A percentile compares a stretch with the other conserved stretches of the same genome.
Conservation (phyloP, 2,329 filamentous ascomycete species). For the Colletotrichum theobromicola region DNA sequence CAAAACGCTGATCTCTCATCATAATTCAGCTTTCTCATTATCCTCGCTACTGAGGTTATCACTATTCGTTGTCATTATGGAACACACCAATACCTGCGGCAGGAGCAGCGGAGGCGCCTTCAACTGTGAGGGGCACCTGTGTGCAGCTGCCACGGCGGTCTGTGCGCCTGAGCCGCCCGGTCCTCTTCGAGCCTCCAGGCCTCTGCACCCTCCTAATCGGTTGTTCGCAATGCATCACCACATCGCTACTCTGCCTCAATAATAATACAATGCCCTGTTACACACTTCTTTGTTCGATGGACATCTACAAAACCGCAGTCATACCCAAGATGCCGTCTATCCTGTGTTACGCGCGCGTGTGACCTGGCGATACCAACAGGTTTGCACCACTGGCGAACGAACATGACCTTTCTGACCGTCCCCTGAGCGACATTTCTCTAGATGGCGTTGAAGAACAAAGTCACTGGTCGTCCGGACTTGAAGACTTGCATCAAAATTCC, state of each 20-base stretch:
- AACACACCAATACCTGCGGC: too few relatives aligned
- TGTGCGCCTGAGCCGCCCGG: neutral
- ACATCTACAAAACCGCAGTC: neutral
- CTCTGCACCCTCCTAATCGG: neutral
- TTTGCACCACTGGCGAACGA: neutral
- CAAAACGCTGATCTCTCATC: too few relatives aligned
- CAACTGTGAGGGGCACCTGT: neutral
- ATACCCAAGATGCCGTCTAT: neutral
- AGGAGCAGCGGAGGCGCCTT: too few relatives aligned
- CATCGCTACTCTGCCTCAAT: neutral
- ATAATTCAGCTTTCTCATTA: too few relatives aligned
- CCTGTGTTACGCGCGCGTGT: neutral
- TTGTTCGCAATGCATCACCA: neutral
- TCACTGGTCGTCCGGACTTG: neutral
- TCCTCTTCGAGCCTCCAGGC: neutral
- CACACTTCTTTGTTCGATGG: neutral
- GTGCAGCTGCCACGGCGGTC: neutral
- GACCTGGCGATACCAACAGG: neutral
- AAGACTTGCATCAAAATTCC: neutral
- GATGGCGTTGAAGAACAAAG: neutral
- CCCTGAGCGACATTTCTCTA: neutral
- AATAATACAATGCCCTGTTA: neutral
- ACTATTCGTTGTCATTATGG: too few relatives aligned
- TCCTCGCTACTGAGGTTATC: too few relatives aligned
- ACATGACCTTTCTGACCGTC: neutral